Conservation (phyloP, 495 filamentous ascomycete species). For the Tuber melanosporum region DNA sequence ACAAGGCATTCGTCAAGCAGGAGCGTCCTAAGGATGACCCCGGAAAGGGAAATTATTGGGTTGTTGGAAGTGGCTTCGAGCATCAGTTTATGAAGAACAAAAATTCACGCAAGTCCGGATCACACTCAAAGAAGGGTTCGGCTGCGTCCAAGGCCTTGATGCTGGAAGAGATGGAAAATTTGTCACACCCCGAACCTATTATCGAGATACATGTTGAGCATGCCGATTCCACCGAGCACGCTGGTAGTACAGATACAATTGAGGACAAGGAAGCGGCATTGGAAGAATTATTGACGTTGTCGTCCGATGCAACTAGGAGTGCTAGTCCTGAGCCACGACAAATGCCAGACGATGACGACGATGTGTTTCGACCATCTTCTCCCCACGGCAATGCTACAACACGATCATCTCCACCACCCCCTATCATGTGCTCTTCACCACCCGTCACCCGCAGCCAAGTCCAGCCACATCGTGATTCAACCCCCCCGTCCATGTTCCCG, state of each 20-base stretch:
- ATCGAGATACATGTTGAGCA: conserved; percentile 38
- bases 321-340: conserved; percentile 60
- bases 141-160: conserved; percentile 29
- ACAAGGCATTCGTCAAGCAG: conserved; percentile 95
- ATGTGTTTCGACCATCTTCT: conserved; percentile 52
- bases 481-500: conserved; percentile 60
- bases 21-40: conserved; percentile 95
- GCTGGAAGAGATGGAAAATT: conserved; percentile 35
- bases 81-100: conserved; percentile 83
- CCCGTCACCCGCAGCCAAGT: conserved; percentile 60
- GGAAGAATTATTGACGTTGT: conserved; percentile 46
- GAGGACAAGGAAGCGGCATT: conserved; percentile 32
- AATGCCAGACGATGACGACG: conserved; percentile 50
- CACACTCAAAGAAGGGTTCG: conserved; percentile 32
- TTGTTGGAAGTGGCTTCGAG: conserved; percentile 81
- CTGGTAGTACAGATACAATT: conserved; percentile 37
- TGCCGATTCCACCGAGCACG: conserved; percentile 20
- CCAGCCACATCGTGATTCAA: conserved; percentile 61
- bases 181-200: conserved; percentile 23
- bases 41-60: conserved; percentile 98
- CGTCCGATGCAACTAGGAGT: conserved; percentile 92
- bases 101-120: conserved; percentile 49
- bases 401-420: conserved; percentile 44
- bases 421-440: conserved; percentile 71
- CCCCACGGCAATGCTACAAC: conserved; percentile 53